phyloP scores from a whole-genome alignment of 2,329 filamentous ascomycete species.

The Fusarium xyrophilum region DNA sequence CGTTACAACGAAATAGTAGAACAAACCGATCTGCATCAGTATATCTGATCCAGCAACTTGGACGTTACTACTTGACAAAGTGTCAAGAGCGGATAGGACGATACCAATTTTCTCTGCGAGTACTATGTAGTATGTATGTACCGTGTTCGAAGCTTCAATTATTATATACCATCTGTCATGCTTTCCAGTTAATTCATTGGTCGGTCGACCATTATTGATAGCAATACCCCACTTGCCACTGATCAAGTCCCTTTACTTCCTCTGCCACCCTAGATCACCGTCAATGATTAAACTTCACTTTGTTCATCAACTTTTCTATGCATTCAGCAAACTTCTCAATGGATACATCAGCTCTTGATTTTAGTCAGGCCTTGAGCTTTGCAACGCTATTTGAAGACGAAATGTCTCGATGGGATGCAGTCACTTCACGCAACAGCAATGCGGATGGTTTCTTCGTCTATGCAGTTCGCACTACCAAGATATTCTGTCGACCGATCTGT shows the following conservation, averaged over 20 bases:
- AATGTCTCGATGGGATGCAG: slow-evolving; percentile 47
- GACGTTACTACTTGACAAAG: background rate
- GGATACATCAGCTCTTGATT: background rate
- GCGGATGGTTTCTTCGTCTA: slow-evolving; percentile 54
- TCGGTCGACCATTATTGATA: slow-evolving; percentile 43
- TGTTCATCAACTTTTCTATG: background rate
- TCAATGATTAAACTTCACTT: background rate
- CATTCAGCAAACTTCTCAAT: background rate
- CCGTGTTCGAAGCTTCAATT: background rate
- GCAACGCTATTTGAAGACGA: slow-evolving; percentile 42
- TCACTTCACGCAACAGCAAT: slow-evolving; percentile 45
- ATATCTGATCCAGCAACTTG: background rate
- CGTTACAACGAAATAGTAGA: background rate
- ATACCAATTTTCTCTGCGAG: background rate
- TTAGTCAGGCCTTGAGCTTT: background rate
- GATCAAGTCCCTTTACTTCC: background rate
- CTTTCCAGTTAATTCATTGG: slow-evolving; percentile 35
- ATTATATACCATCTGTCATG: background rate
- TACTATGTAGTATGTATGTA: background rate
- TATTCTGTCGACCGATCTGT: slow-evolving; percentile 68
- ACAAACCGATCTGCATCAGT: background rate
- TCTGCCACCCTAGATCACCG: background rate
- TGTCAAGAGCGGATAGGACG: background rate
- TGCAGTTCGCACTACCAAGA: slow-evolving; percentile 53
- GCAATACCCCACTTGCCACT: slow-evolving; percentile 44